Conservation (phyloP, 2,329 filamentous ascomycete species). For the Verticillium nonalfalfae region DNA sequence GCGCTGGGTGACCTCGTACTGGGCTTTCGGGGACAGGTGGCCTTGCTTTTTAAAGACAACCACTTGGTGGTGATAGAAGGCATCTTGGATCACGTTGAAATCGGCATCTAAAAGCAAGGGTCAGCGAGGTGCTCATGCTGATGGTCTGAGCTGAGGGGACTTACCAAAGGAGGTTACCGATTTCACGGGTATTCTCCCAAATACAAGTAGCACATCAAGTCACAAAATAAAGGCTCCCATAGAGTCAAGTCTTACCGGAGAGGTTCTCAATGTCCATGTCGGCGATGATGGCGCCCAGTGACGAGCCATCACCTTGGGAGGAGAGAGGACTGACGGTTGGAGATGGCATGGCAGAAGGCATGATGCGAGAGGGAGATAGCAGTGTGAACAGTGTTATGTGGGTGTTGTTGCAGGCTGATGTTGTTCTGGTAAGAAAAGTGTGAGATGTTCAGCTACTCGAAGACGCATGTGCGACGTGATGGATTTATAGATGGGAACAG, state of each 20-base stretch:
- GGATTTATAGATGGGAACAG: neutral
- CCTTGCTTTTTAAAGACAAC: constrained; percentile 65
- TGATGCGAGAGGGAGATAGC: neutral
- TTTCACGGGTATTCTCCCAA: constrained; percentile 50
- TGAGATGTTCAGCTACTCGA: neutral
- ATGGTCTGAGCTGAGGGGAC: constrained; percentile 12
- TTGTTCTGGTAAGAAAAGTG: neutral
- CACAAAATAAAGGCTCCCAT: constrained; percentile 4
- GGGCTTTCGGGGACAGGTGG: constrained; percentile 59
- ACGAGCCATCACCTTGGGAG: constrained; percentile 12
- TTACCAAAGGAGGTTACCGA: constrained; percentile 54
- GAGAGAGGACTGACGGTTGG: constrained; percentile 28
- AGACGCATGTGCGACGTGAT: neutral
- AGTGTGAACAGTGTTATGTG: neutral
- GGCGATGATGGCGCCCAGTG: constrained; percentile 53
- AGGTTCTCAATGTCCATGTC: constrained; percentile 57
- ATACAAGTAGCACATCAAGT: constrained; percentile 6
- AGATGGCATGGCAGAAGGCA: neutral
- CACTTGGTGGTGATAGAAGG: constrained; percentile 63
- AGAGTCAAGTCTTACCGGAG: constrained; percentile 39
- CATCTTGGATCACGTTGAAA: constrained; percentile 56
- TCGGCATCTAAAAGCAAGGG: constrained; percentile 44
- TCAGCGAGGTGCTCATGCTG: constrained; percentile 8
- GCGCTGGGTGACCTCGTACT: constrained; percentile 66
- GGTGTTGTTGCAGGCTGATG: neutral